Conservation (phyloP, 2,329 filamentous ascomycete species). For the Monilinia fructicola region DNA sequence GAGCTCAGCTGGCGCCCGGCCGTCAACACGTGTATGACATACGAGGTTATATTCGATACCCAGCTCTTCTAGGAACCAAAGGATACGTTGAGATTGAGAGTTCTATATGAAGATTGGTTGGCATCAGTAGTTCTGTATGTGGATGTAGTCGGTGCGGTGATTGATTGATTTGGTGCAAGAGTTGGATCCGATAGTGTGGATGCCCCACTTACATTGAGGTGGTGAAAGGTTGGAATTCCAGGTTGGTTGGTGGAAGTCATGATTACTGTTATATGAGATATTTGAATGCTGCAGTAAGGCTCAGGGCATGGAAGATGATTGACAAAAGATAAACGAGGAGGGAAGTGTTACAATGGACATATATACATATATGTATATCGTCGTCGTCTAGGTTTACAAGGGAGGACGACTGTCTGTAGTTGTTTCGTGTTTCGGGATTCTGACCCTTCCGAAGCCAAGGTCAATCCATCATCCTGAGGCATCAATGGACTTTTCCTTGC, state of each 20-base stretch:
- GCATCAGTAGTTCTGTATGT: background rate
- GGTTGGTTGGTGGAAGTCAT: conserved; percentile 5
- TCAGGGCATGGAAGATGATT: background rate
- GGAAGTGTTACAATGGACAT: background rate
- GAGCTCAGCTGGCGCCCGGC: conserved; percentile 68
- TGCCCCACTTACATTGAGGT: conserved; percentile 33
- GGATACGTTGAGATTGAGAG: conserved; percentile 64
- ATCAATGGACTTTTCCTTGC: background rate
- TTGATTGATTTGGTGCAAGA: background rate
- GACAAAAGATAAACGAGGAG: background rate
- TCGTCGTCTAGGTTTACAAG: too few relatives aligned
- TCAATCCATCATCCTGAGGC: background rate
- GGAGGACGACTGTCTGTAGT: background rate
- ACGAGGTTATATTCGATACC: conserved; percentile 74
- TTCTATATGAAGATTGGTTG: conserved; percentile 47
- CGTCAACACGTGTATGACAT: conserved; percentile 50
- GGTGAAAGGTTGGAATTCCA: conserved; percentile 34
- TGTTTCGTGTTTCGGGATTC: background rate
- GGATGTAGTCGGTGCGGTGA: background rate
- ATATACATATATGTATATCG: too few relatives aligned
- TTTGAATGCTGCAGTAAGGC: background rate
- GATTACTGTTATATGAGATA: background rate
- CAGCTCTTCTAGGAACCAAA: conserved; percentile 69
- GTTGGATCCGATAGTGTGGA: background rate
- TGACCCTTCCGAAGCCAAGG: background rate